Conservation (phyloP, 2,329 filamentous ascomycete species). For the Rutstroemia sp. region DNA sequence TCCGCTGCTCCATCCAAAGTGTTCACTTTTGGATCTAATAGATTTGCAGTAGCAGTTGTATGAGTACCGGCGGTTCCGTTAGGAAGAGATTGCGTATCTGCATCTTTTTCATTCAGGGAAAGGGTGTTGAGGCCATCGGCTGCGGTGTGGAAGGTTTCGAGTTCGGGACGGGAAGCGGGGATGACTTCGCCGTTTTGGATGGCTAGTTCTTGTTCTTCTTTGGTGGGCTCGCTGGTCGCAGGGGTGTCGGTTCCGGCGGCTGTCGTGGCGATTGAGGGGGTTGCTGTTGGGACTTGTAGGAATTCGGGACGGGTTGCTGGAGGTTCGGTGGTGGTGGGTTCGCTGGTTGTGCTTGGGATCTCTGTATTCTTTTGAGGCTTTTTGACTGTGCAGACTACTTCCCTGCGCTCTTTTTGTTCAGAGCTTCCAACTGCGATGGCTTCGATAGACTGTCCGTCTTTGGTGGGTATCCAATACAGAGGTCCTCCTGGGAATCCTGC, state of each 20-base stretch:
- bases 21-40: neutral
- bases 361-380: conserved; percentile 3
- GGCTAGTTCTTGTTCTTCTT: neutral
- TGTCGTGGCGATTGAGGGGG: conserved; percentile 1
- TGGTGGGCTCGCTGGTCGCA: neutral
- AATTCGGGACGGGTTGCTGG: conserved; percentile 5
- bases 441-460: conserved; percentile 34
- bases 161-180: conserved; percentile 17
- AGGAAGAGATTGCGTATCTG: conserved; percentile 1
- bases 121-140: conserved; percentile 12
- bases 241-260: neutral
- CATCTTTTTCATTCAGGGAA: conserved; percentile 16
- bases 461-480: conserved; percentile 46
- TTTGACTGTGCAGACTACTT: conserved; percentile 28
- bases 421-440: conserved; percentile 46
- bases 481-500: conserved; percentile 50
- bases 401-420: conserved; percentile 37
- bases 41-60: neutral
- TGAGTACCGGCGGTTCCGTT: conserved; percentile 8
- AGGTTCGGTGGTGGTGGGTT: neutral
- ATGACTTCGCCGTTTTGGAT: conserved; percentile 20
- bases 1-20: neutral
- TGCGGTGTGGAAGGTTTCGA: conserved; percentile 20
- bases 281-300: conserved; percentile 13
- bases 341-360: neutral